Percentiles rank a stretch among this genome's conserved stretches.
Evolutionary conservation across 1,284 basidiomycete species (phyloP).

Genomic region (Malassezia brasiliensis): DNA sequence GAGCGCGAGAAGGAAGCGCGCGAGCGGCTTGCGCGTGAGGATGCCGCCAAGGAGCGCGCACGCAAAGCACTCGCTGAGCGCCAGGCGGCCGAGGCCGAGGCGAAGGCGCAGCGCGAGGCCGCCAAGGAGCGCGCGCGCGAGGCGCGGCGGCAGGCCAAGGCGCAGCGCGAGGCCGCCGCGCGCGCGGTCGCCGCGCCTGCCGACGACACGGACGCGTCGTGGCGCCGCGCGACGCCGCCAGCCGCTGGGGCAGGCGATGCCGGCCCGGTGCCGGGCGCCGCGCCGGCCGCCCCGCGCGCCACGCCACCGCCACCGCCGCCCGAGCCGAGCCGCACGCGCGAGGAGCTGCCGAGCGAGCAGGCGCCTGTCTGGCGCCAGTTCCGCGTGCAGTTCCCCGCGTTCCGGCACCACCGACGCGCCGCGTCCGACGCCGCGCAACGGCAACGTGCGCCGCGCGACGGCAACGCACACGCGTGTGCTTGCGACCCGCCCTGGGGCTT

Average conservation of each 20-base stretch:
- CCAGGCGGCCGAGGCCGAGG: neutral
- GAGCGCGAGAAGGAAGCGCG: neutral
- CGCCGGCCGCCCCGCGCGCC: neutral
- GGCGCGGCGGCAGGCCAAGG: neutral
- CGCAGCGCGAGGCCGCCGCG: neutral
- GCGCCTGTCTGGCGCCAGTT: slow-evolving; percentile 19
- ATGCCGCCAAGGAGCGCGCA: neutral
- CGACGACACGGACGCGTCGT: neutral
- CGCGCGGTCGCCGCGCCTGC: neutral
- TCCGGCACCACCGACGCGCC: neutral
- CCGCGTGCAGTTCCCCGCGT: slow-evolving; percentile 1
- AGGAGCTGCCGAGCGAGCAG: neutral
- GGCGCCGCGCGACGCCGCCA: slow-evolving; percentile 4
- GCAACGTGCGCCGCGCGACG: slow-evolving; percentile 1
- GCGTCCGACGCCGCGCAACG: slow-evolving; percentile 1
- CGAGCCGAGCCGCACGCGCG: slow-evolving; percentile 3
- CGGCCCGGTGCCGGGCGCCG: neutral
- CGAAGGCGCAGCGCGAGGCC: neutral
- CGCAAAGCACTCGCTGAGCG: neutral
- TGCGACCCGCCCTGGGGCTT: slow-evolving; percentile 1
- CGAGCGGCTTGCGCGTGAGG: neutral
- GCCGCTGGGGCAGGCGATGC: neutral
- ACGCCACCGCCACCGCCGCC: neutral
- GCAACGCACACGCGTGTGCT: neutral
- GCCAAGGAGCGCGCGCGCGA: neutral